Percentiles rank a stretch among this genome's conserved stretches.
phyloP scores from a whole-genome alignment of 441 rosid genomes.

The Isatis lusitanica region DNA sequence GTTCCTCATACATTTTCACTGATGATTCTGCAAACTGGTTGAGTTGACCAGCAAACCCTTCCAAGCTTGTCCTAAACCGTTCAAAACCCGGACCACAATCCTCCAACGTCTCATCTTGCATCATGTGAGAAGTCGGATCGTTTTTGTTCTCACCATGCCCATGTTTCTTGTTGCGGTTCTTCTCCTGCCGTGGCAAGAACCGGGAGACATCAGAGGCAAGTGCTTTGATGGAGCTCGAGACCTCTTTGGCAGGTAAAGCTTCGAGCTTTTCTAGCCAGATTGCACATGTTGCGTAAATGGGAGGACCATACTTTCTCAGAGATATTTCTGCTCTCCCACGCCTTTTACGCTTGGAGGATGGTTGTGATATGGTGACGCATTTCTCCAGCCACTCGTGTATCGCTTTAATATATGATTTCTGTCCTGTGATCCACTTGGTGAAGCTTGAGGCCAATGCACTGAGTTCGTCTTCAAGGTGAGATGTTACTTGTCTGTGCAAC shows the following conservation, averaged over 20 bases:
- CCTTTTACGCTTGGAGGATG: constrained; percentile 45
- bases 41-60: constrained; percentile 51
- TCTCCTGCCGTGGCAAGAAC: constrained; percentile 74
- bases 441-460: constrained; percentile 57
- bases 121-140: constrained; percentile 33
- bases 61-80: constrained; percentile 54
- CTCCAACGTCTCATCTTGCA: constrained; percentile 57
- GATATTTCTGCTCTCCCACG: not conserved
- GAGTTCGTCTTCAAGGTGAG: constrained; percentile 71
- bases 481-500: constrained; percentile 61
- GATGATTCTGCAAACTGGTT: constrained; percentile 53
- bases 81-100: constrained; percentile 55
- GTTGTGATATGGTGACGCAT: constrained; percentile 50
- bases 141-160: constrained; percentile 35
- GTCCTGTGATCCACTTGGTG: constrained; percentile 81
- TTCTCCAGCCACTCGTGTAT: constrained; percentile 74
- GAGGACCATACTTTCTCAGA: constrained; percentile 58
- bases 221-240: constrained; percentile 55
- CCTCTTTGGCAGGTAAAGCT: constrained; percentile 54
- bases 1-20: constrained; percentile 53
- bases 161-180: constrained; percentile 61
- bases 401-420: constrained; percentile 60
- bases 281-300: constrained; percentile 70
- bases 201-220: constrained; percentile 63
- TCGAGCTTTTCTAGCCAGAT: constrained; percentile 70